Base-by-base conservation (phyloP, 345 rosid genomes). In the Arabis hirsuta region DNA sequence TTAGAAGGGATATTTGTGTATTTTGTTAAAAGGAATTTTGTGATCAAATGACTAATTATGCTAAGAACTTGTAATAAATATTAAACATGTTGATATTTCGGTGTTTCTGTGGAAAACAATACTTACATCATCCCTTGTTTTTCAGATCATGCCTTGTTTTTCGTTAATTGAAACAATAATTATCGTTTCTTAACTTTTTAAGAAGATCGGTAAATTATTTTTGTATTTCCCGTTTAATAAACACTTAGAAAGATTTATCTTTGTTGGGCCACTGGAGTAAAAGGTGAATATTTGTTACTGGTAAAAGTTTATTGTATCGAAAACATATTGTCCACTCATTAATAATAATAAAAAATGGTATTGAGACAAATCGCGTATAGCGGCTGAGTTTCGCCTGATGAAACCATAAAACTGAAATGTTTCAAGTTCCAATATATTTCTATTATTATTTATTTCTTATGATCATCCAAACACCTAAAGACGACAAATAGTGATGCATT, bases 391-490 rank as follows among this genome's bases (percentile, higher is more conserved):
- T 55, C 65, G 58, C 51, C 48, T 64, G 24, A 56, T 45, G 55
- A 26, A 46, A 73, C 46, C 62, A 62, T 31, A 42, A 6, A 73
- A 42, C 50, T 64, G 24, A 73, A 46, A 55, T 16, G 24, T 55
- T 73, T 48, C 76, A 71, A 62, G 69, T 61, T 71, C 64, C 70
- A 22, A 73, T 12, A 63, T 36, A 4, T 46, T 11, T 50, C 1
- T 50, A 70, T 19, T 9, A 20, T 61, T 19, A 7, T 62, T 14
- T 11, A 12, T 43, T 62, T 20, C 26, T 45, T 45, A 14, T 67
- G n/a, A 27, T 67, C 51, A 42, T 67, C 52, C 52, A 52, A 66
- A 41, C 48, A 24, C 12, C 26, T 41, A 52, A 48, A 65, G 12
- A 65, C 8, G 20, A 65, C 31, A 50, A 65, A 13, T 34, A 12